Conservation (phyloP, 345 rosid genomes). For the Euclidium syriacum region DNA sequence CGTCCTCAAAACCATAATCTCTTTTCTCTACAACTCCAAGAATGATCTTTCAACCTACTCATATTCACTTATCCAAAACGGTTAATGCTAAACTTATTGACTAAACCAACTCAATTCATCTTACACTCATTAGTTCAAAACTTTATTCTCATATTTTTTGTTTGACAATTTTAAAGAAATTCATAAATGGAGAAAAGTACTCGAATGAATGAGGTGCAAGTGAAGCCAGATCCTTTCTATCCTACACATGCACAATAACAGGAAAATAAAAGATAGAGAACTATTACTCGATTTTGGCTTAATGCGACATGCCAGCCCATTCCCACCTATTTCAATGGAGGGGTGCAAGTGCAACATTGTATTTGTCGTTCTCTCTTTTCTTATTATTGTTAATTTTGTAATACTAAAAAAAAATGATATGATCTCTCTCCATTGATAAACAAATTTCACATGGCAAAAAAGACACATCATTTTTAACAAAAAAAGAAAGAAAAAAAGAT, state of each 20-base stretch:
- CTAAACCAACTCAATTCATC: too few species aligned
- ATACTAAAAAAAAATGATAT: neutral
- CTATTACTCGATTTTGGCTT: constrained; percentile 8
- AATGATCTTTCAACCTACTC: too few species aligned
- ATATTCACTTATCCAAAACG: too few species aligned
- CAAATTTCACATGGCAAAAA: constrained; percentile 19
- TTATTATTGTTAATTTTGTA: neutral
- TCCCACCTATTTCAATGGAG: constrained; percentile 22
- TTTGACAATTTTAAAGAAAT: too few species aligned
- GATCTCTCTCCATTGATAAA: neutral
- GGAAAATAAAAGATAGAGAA: neutral
- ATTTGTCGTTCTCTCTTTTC: constrained; percentile 5
- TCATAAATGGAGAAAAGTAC: neutral
- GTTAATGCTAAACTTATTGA: too few species aligned
- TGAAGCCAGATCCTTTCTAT: neutral
- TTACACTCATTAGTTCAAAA: too few species aligned
- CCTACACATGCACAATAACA: neutral
- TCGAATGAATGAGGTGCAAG: neutral
- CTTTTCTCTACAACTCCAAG: too few species aligned
- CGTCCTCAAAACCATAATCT: too few species aligned
- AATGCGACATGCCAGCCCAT: constrained; percentile 26
- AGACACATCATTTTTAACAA: too few species aligned
- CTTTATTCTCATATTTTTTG: too few species aligned
- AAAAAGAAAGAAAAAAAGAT: too few species aligned
- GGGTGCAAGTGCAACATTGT: constrained; percentile 24